Base-by-base conservation (phyloP, 129 eudicot species). In the Solidago caesia region DNA sequence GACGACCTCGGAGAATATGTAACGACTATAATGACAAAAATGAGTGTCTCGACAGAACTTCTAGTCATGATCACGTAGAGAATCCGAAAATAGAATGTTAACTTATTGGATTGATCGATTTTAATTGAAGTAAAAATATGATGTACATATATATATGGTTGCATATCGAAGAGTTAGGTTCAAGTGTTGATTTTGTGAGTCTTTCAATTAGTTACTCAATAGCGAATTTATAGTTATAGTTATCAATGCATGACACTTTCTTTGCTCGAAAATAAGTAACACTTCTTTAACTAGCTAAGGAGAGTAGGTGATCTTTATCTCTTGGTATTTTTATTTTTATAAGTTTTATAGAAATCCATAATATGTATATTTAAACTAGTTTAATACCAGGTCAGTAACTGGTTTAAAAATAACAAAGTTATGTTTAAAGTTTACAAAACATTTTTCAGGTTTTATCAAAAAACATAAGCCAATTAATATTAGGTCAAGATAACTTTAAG, bases 31-130 rank as follows among this genome's bases (percentile, higher is more conserved):
- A 27, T 0, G 12, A 9, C 2, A n/a, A 64, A 5, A 6, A 33
- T 44, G 44, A 71, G 33, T 12, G 64, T 7, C 39, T 2, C 3
- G 16, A 41, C 5, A 51, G 6, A 46, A 29, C 56, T 42, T 70
- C 56, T 25, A 7, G 76, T 55, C 82, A 79, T 79, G 73, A 68
- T 4, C 16, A 3, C 3, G 39, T 33, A 33, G 39, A 33, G 33
- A 52, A 29, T 58, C 29, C 3, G 21, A 43, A 78, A 70, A 21
- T 55, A 25, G 6, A n/a, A 64, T 6, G 56, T 63, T 10, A 14
- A 25, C 42, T 1, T 5, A 43, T 59, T 45, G 15, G 61, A 5
- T 8, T 56, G 61, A 5, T 8, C 5, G 16, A 15, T 64, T 3
- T 5, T 2, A 42, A 16, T n/a, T 42, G 42, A 10, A 21, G 12